Evolutionary conservation across 208 protist genomes (phyloP), one percentile per base, ranked within the genome.

Genomic region (Balamuthia mandrillaris): DNA sequence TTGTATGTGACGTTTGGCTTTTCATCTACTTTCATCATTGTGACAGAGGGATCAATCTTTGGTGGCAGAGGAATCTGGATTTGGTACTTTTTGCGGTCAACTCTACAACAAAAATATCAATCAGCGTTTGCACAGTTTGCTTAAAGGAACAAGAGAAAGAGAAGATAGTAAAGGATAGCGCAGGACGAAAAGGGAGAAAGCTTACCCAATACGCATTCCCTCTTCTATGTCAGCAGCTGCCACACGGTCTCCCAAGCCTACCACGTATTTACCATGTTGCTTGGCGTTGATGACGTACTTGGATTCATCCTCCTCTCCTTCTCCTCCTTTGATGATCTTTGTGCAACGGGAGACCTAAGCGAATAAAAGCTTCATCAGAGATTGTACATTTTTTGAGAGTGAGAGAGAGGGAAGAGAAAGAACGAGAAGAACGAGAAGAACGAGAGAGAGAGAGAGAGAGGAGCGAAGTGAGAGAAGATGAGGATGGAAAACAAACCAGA

Each of bases 11-110:
- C 95, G 88, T 99, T 98, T 45, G 96, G 96, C 86, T 96, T 97
- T 56, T 98, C 96, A 84, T 98, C 96, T 4, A 98, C 98, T 88
- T 98, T 95, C 99, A 99, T 99, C 96, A 99, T 99, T 2, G 98
- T 99, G 5, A 99, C 98, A 27, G 96, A 98, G 10, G 98, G 97
- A 90, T 99, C 99, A 88, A 99, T 99, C 85, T 98, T 96, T 21
- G 99, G 98, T n/a, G 98, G 99, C 45, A 99, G 96, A 31, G 98
- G 98, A 66, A 99, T 98, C 90, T 99, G 96, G 91, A 99, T 99
- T 89, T 98, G 95, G 88, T 99, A 99, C 85, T 99, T 99, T 78
- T 89, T 96, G 68, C 98, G 96, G 72, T 98, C 97, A 79, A 98
- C 94, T 45, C 94, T 93, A 29, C n/a, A n/a, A n/a, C 75, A 21